Percentiles rank a stretch among this genome's conserved stretches.
Conservation (phyloP, 768 basidiomycete species). For the Cystobasidiopsis lactophilus region DNA sequence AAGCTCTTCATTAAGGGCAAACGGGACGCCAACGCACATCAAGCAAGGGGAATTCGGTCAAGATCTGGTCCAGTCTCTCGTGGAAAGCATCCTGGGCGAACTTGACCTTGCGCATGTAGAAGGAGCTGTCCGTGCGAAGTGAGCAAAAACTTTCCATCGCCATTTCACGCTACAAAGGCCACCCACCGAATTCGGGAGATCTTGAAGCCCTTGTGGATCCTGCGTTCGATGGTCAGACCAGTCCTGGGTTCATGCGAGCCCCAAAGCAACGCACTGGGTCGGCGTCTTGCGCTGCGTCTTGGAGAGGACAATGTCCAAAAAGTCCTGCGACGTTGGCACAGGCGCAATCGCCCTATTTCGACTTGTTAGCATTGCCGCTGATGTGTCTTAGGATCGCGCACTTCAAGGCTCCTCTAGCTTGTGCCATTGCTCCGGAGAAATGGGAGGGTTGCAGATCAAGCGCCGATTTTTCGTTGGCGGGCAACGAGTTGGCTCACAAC, state of each 20-base stretch:
- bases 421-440: neutral
- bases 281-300: slow-evolving; percentile 81
- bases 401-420: slow-evolving; percentile 35
- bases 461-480: no score
- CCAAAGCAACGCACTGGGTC: slow-evolving; percentile 35
- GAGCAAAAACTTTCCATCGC: neutral
- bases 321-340: slow-evolving; percentile 89
- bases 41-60: slow-evolving; percentile 90
- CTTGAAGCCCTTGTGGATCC: slow-evolving; percentile 97
- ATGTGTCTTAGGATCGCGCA: no score
- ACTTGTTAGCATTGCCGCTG: no score
- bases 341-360: slow-evolving; percentile 95
- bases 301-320: slow-evolving; percentile 68
- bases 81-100: slow-evolving; percentile 94
- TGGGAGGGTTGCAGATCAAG: no score
- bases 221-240: neutral
- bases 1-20: neutral
- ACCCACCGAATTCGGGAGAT: slow-evolving; percentile 71
- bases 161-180: neutral
- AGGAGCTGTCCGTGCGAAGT: neutral
- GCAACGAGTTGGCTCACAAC: no score
- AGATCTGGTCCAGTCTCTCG: slow-evolving; percentile 77
- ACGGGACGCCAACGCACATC: slow-evolving; percentile 36
- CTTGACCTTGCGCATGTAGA: slow-evolving; percentile 97
- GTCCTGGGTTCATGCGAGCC: neutral